Evolutionary conservation across 2,329 filamentous ascomycete genomes (phyloP).

Genomic region (Podosphaera xanthii): DNA sequence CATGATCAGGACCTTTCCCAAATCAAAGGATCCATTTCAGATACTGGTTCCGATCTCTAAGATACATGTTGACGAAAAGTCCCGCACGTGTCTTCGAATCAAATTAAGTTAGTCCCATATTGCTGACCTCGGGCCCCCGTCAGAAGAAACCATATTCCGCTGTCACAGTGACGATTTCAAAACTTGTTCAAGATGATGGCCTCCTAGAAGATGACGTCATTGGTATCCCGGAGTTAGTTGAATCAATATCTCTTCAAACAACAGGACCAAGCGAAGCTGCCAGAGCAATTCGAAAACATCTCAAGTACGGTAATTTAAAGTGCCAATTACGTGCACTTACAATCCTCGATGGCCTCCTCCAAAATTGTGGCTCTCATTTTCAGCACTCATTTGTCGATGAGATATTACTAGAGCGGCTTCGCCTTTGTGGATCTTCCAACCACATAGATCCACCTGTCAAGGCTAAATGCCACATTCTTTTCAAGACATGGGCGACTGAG

Average conservation of each 20-base stretch:
- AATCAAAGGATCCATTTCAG: too few species aligned
- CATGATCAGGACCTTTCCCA: too few species aligned
- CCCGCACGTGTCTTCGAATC: too few species aligned
- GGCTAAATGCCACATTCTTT: conserved; percentile 70
- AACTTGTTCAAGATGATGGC: conserved; percentile 69
- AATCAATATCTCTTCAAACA: conserved; percentile 74
- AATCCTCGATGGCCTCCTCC: conserved; percentile 77
- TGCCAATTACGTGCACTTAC: conserved; percentile 73
- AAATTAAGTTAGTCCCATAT: neutral
- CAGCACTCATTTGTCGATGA: conserved; percentile 78
- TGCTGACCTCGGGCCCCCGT: neutral
- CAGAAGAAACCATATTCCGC: conserved; percentile 79
- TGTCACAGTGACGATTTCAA: conserved; percentile 79
- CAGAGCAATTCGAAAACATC: conserved; percentile 82
- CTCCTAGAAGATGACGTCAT: conserved; percentile 83
- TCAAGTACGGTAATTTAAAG: conserved; percentile 94
- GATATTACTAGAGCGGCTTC: conserved; percentile 70
- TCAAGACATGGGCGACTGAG: conserved; percentile 62
- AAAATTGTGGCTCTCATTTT: conserved; percentile 77
- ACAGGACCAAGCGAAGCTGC: conserved; percentile 77
- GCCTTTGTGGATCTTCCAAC: conserved; percentile 66
- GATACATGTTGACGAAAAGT: too few species aligned
- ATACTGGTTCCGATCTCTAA: too few species aligned
- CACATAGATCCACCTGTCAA: conserved; percentile 70
- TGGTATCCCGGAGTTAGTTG: conserved; percentile 81